A percentile compares a stretch with the other conserved stretches of the same genome.
phyloP scores from a whole-genome alignment of 2,329 filamentous ascomycete genomes.

The Ophiocordyceps australis region DNA sequence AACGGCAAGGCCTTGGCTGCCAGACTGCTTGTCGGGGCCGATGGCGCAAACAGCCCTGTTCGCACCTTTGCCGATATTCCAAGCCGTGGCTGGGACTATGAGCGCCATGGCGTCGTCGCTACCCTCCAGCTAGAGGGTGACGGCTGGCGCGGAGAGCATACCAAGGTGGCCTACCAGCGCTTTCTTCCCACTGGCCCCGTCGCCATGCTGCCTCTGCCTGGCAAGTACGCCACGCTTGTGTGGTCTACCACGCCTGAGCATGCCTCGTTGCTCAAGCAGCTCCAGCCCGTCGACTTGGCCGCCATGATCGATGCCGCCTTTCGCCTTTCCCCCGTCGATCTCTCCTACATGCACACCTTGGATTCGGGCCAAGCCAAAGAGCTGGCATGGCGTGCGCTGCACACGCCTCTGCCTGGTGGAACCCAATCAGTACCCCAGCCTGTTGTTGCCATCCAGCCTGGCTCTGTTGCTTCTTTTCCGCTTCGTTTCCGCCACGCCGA shows the following conservation, averaged over 20 bases:
- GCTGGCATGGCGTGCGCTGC: constrained; percentile 62
- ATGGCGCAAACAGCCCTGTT: constrained; percentile 89
- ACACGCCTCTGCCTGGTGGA: constrained; percentile 43
- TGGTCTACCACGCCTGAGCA: constrained; percentile 83
- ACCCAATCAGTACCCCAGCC: constrained; percentile 41
- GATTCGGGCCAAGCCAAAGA: constrained; percentile 48
- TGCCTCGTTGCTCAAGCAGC: constrained; percentile 60
- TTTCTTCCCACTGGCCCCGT: constrained; percentile 88
- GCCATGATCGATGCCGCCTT: constrained; percentile 91
- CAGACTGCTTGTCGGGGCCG: constrained; percentile 75
- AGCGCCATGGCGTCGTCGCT: constrained; percentile 77
- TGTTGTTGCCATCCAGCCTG: constrained; percentile 55
- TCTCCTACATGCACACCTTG: constrained; percentile 64
- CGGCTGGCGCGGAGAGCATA: constrained; percentile 31
- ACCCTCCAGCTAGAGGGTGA: constrained; percentile 56
- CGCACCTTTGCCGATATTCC: constrained; percentile 75
- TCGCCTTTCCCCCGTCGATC: constrained; percentile 58
- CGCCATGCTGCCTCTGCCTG: constrained; percentile 77
- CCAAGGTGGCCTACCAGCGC: constrained; percentile 77
- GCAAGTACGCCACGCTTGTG: constrained; percentile 67
- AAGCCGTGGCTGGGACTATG: constrained; percentile 85
- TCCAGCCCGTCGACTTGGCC: constrained; percentile 55
- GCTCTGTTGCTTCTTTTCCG: constrained; percentile 76
- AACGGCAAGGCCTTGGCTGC: constrained; percentile 54
- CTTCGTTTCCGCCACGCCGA: constrained; percentile 86